These are phyloP conservation scores for Lagenidium sp. DNA, from an alignment of 352 stramenopile genomes.

Conservation along the genomic window DNA sequence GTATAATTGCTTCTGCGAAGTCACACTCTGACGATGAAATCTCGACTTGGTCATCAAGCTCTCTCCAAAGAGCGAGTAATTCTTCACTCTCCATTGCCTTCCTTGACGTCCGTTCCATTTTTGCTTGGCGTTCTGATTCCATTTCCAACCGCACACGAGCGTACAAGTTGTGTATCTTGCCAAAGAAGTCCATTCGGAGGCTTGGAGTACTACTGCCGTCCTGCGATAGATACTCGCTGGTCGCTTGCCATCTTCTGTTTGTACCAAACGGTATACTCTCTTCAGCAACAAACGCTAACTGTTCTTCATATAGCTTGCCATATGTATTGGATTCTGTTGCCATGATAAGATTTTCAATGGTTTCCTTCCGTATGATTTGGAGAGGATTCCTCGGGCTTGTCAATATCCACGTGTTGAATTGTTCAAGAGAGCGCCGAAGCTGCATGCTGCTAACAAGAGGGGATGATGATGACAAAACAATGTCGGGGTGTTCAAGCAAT, in stretches of 20 bases:
- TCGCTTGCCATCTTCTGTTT: too few species aligned
- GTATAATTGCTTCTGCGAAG: too few species aligned
- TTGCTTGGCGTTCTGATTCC: constrained; percentile 5
- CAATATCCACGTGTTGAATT: constrained; percentile 47
- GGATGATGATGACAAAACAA: constrained; percentile 22
- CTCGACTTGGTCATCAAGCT: too few species aligned
- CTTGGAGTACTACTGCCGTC: background rate
- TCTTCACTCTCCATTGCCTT: background rate
- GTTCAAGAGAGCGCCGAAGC: constrained; percentile 35
- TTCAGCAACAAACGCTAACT: constrained; percentile 31
- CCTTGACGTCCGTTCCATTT: background rate
- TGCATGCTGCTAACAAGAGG: constrained; percentile 29
- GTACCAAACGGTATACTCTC: constrained; percentile 12
- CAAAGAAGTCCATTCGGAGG: constrained; percentile 12
- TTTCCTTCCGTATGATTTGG: constrained; percentile 7
- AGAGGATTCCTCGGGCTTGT: constrained; percentile 39
- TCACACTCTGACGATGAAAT: background rate
- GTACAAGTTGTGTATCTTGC: constrained; percentile 6
- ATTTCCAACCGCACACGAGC: constrained; percentile 13
- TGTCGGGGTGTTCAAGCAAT: constrained; percentile 44
- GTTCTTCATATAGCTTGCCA: constrained; percentile 41
- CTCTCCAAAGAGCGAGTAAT: too few species aligned
- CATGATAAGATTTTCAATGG: constrained; percentile 18
- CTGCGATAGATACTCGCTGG: too few species aligned
- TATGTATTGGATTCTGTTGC: constrained; percentile 27